phyloP scores from a whole-genome alignment of 257 asterid genomes.

The Orobanche coerulescens region DNA sequence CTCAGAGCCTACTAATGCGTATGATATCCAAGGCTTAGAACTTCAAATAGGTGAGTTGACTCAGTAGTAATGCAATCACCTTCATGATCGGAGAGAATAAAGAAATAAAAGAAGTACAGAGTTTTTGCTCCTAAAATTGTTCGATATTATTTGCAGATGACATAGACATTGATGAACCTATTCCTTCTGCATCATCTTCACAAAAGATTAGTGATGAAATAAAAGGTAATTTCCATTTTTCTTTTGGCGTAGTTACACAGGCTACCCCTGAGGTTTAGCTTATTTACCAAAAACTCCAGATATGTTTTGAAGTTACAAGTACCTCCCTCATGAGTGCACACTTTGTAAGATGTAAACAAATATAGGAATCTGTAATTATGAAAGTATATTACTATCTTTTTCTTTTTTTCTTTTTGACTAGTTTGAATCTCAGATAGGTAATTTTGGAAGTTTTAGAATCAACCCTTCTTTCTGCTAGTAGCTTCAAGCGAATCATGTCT shows the following conservation, averaged over 20 bases:
- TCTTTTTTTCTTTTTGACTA: background rate
- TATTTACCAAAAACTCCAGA: background rate
- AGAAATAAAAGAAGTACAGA: background rate
- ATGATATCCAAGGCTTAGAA: constrained; percentile 39
- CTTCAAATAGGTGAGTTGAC: constrained; percentile 57
- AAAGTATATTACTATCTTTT: no score
- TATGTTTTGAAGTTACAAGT: background rate
- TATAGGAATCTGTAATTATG: background rate
- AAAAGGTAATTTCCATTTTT: constrained; percentile 38
- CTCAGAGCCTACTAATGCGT: constrained; percentile 38
- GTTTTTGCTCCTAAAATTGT: constrained; percentile 19
- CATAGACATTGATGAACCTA: constrained; percentile 59
- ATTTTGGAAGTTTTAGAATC: no score
- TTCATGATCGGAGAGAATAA: constrained; percentile 8
- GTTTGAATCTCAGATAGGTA: background rate
- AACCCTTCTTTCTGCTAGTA: background rate
- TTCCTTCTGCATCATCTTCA: constrained; percentile 37
- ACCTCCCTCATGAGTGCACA: background rate
- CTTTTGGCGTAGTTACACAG: background rate
- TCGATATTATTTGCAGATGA: constrained; percentile 50
- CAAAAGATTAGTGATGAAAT: constrained; percentile 25
- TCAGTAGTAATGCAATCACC: constrained; percentile 13
- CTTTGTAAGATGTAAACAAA: background rate
- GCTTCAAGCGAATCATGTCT: constrained; percentile 17
- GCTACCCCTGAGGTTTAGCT: background rate